Conservation (phyloP, 179 eudicot species). For the Corrigiola litoralis region DNA sequence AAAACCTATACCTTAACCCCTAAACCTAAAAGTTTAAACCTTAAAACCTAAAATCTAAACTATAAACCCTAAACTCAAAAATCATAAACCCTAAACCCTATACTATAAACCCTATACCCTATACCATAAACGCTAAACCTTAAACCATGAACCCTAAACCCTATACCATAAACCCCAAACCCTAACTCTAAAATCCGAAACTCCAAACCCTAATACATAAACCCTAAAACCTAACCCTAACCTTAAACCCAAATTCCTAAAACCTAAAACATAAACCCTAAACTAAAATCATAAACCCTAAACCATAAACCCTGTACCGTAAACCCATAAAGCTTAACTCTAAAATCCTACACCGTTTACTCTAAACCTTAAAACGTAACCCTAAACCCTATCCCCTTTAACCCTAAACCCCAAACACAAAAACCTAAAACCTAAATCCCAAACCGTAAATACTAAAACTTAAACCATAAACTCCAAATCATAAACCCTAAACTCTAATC, state of each 20-base stretch:
- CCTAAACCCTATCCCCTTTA: background rate
- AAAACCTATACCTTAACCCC: too few species aligned
- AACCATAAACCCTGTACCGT: background rate
- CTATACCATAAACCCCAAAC: background rate
- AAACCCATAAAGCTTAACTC: background rate
- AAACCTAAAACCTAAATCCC: background rate
- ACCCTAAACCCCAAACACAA: background rate
- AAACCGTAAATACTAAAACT: background rate
- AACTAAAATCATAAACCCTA: background rate
- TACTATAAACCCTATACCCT: background rate
- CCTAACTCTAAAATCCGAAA: background rate
- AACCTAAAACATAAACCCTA: background rate
- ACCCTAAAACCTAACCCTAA: too few species aligned
- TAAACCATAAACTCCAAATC: too few species aligned
- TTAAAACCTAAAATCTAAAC: slow-evolving; percentile 13
- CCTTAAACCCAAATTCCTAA: too few species aligned
- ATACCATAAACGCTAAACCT: background rate
- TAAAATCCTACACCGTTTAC: background rate
- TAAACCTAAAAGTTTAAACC: slow-evolving; percentile 5
- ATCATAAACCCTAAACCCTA: background rate
- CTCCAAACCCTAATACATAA: background rate
- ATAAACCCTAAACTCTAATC: too few species aligned
- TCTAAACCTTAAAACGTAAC: background rate
- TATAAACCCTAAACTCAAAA: slow-evolving; percentile 1
- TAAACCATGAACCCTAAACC: slow-evolving; percentile 2